Conservation (phyloP, 495 filamentous ascomycete species). For the Penicillium tannophilum region DNA sequence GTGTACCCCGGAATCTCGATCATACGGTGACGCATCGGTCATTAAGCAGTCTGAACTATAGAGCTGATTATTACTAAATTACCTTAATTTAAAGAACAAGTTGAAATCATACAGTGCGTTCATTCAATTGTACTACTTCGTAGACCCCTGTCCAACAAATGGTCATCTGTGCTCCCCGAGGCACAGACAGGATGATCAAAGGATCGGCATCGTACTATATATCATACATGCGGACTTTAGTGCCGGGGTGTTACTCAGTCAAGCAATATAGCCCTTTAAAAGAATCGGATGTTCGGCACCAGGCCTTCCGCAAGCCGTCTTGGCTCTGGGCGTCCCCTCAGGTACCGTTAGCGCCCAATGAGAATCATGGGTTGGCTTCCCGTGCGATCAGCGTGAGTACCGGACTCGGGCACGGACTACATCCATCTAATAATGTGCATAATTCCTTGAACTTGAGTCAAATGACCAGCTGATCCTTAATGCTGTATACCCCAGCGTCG, state of each 20-base stretch:
- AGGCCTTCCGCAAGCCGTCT: neutral
- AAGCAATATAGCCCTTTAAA: neutral
- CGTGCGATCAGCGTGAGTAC: constrained; percentile 2
- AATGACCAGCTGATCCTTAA: neutral
- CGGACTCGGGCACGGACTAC: neutral
- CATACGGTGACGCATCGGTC: constrained; percentile 1
- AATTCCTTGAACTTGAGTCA: neutral
- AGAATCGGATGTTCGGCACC: constrained; percentile 3
- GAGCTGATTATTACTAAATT: too few species aligned
- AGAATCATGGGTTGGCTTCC: neutral
- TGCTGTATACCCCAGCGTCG: neutral
- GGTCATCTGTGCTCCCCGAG: neutral
- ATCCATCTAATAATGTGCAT: constrained; percentile 3
- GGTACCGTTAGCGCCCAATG: constrained; percentile 4
- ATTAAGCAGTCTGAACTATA: neutral
- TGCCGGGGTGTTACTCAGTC: neutral
- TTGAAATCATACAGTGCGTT: neutral
- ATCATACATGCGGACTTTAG: neutral
- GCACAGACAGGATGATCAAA: constrained; percentile 1
- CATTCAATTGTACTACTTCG: neutral
- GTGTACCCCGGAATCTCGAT: constrained; percentile 3
- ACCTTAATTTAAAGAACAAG: too few species aligned
- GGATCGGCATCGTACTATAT: constrained; percentile 2
- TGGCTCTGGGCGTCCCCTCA: neutral
- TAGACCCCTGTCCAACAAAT: neutral